Conservation (phyloP, 2,329 filamentous ascomycete genomes). For the Blumeria hordei region DNA sequence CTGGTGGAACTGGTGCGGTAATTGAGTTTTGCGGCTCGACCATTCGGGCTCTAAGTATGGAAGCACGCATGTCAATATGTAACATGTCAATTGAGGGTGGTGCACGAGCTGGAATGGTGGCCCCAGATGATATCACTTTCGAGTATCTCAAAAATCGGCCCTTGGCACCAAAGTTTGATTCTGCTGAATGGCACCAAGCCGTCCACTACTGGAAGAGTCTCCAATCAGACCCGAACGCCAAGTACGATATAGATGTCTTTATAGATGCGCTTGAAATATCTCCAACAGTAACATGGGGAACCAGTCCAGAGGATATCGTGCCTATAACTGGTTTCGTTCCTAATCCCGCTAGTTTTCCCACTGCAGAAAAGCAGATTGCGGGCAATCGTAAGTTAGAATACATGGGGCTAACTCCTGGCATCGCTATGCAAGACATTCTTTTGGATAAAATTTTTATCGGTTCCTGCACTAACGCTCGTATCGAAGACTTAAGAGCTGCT, state of each 20-base stretch:
- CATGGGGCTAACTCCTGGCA: conserved; percentile 78
- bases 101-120: conserved; percentile 88
- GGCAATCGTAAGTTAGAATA: conserved; percentile 74
- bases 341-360: conserved; percentile 64
- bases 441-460: conserved; percentile 97
- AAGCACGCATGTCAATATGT: conserved; percentile 96
- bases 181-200: conserved; percentile 74
- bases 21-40: conserved; percentile 96
- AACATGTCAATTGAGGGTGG: conserved; percentile 98
- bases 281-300: conserved; percentile 91
- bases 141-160: conserved; percentile 86
- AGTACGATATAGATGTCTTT: conserved; percentile 72
- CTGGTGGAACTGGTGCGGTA: conserved; percentile 78
- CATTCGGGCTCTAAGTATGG: conserved; percentile 75
- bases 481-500: conserved; percentile 80
- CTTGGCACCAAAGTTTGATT: conserved; percentile 63
- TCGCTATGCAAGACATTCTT: conserved; percentile 71
- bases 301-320: conserved; percentile 87
- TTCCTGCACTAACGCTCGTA: conserved; percentile 90
- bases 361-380: conserved; percentile 54
- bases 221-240: conserved; percentile 65
- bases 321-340: conserved; percentile 82
- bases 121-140: conserved; percentile 80
- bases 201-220: conserved; percentile 70
- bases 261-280: conserved; percentile 84